phyloP scores from a whole-genome alignment of 257 asterid species.

The Buddleja alternifolia region DNA sequence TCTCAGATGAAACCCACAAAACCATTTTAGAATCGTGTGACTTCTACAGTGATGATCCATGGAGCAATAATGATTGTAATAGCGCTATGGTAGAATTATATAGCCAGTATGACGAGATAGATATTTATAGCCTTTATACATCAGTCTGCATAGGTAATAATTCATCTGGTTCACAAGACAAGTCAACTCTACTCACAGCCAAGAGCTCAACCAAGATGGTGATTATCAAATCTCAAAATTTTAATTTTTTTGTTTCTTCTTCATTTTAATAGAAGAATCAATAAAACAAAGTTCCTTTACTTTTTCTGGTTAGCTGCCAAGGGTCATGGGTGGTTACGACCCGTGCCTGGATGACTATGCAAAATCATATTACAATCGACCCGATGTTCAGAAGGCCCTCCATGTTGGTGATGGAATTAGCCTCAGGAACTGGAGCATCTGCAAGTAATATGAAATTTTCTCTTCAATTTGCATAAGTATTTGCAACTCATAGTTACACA shows the following conservation, averaged over 20 bases:
- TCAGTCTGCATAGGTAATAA: slow-evolving; percentile 61
- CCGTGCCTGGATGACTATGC: slow-evolving; percentile 91
- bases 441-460: slow-evolving; percentile 62
- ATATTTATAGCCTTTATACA: slow-evolving; percentile 86
- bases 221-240: not conserved
- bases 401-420: slow-evolving; percentile 62
- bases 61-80: slow-evolving; percentile 55
- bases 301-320: slow-evolving; percentile 55
- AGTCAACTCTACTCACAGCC: slow-evolving; percentile 37
- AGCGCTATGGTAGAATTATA: slow-evolving; percentile 62
- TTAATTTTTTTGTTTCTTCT: not conserved
- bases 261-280: too few relatives aligned
- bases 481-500: not conserved
- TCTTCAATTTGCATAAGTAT: not conserved
- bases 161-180: slow-evolving; percentile 34
- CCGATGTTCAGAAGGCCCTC: slow-evolving; percentile 82
- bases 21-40: slow-evolving; percentile 61
- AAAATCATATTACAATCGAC: slow-evolving; percentile 62
- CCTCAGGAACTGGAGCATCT: slow-evolving; percentile 72
- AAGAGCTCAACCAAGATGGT: slow-evolving; percentile 63
- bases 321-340: slow-evolving; percentile 79
- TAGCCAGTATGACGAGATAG: slow-evolving; percentile 75
- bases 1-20: slow-evolving; percentile 87
- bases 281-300: not conserved
- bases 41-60: slow-evolving; percentile 61